Evolutionary conservation across 148 eudicot genomes (phyloP), one percentile per base, ranked within the genome.

Genomic region (Persicaria maculosa): DNA sequence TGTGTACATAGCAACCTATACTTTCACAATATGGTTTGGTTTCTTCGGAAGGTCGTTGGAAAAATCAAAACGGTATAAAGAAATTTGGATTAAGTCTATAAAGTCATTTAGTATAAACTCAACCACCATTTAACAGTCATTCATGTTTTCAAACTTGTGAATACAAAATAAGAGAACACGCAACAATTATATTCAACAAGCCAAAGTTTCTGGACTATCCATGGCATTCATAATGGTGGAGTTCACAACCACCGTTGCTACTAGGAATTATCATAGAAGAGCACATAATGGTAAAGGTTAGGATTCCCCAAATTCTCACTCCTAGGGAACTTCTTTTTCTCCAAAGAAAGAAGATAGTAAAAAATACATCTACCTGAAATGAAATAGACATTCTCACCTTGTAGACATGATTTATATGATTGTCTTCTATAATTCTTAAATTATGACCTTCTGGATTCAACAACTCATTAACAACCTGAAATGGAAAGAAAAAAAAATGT

Each of bases 181-280:
- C n/a, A n/a, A n/a, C n/a, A n/a, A n/a, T n/a, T n/a, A n/a, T n/a
- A 58, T 31, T 16, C 9, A 14, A 40, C 7, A 12, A 31, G 25
- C 17, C 45, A 64, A 36, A 64, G 46, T n/a, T 64, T 64, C n/a
- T 64, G 19, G 59, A 6, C 50, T 74, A 45, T 88, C 94, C 94
- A 89, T 92, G 40, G 94, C 92, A 84, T 92, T 85, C 80, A 78
- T 47, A 44, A 92, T 75, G 59, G 97, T 80, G 61, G 97, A 92
- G 81, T 90, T 90, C 74, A 92, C 94, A 40, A 92, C 97, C 12
- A 92, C 97, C 20, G 97, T 86, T 48, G 97, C 90, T 76, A 97
- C 98, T 77, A 93, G 83, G 19, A 91, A 82, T 91, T 93, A 77
- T 91, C 98, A 64, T 94, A 92, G 83, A 92, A 92, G 70, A 92